These are phyloP conservation scores for Medicago lupulina DNA, from an alignment of 306 rosid genomes.

Conservation along the genomic window DNA sequence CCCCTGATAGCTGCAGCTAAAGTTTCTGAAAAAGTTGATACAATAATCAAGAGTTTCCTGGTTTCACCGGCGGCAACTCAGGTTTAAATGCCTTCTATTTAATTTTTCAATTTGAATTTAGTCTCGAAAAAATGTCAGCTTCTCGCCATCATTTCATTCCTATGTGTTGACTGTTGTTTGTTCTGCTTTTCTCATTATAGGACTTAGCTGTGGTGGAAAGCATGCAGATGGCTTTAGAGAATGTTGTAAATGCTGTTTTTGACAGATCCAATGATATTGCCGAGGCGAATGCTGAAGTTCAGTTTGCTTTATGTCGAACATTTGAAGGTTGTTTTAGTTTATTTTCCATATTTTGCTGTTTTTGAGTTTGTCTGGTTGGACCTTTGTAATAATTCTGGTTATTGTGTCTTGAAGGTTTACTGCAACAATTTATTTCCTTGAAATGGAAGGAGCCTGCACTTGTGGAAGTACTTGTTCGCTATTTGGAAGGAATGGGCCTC, in stretches of 20 bases:
- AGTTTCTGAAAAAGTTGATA: slow-evolving; percentile 73
- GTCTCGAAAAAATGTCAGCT: slow-evolving; percentile 39
- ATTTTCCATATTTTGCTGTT: slow-evolving; percentile 34
- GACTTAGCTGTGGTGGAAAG: slow-evolving; percentile 85
- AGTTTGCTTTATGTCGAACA: slow-evolving; percentile 65
- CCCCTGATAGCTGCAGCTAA: slow-evolving; percentile 75
- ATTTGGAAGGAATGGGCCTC: slow-evolving; percentile 90
- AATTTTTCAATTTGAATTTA: slow-evolving; percentile 40
- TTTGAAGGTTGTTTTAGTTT: slow-evolving; percentile 72
- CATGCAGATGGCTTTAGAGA: slow-evolving; percentile 89
- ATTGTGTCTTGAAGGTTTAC: slow-evolving; percentile 68
- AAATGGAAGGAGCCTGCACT: slow-evolving; percentile 90
- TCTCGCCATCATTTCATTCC: slow-evolving; percentile 35
- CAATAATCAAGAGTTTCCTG: slow-evolving; percentile 65
- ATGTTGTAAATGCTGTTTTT: slow-evolving; percentile 74
- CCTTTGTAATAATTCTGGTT: slow-evolving; percentile 33
- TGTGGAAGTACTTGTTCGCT: slow-evolving; percentile 88
- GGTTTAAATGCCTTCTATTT: slow-evolving; percentile 56
- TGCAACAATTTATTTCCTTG: slow-evolving; percentile 82
- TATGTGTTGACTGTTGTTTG: slow-evolving; percentile 24
- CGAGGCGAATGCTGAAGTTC: slow-evolving; percentile 69
- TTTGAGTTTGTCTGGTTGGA: slow-evolving; percentile 32
- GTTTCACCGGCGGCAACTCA: slow-evolving; percentile 66
- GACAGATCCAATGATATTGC: slow-evolving; percentile 70
- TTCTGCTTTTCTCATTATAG: slow-evolving; percentile 54